These are phyloP conservation scores for Sporothrix pallida DNA, from an alignment of 2,329 filamentous ascomycete genomes.

Conservation along the genomic window DNA sequence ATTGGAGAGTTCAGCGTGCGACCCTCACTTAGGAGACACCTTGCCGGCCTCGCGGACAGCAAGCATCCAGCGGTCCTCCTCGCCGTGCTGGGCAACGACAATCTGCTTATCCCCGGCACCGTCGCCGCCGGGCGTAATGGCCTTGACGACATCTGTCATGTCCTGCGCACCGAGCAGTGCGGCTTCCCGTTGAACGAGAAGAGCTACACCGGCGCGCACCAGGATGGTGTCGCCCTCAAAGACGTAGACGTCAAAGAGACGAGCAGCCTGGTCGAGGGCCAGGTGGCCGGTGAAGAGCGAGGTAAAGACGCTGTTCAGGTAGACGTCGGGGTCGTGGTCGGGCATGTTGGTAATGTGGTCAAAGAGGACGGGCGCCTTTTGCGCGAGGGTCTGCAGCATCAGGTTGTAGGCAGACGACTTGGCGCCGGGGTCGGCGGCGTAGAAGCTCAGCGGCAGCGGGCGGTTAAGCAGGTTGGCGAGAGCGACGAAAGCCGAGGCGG, in stretches of 20 bases:
- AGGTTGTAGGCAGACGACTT: conserved; percentile 72
- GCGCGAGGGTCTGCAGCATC: conserved; percentile 68
- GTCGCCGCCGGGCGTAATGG: conserved; percentile 44
- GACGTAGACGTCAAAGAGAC: conserved; percentile 81
- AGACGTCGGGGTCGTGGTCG: conserved; percentile 56
- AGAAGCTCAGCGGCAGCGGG: conserved; percentile 75
- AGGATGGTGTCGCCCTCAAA: conserved; percentile 80
- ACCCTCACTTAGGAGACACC: conserved; percentile 21
- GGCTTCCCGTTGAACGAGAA: conserved; percentile 63
- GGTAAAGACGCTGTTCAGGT: conserved; percentile 66
- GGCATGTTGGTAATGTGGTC: conserved; percentile 64
- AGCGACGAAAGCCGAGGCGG: conserved; percentile 69
- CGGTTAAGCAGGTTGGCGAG: conserved; percentile 81
- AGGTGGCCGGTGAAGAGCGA: conserved; percentile 68
- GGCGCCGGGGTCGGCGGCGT: conserved; percentile 70
- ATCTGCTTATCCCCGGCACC: conserved; percentile 41
- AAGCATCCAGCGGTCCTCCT: conserved; percentile 57
- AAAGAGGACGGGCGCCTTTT: conserved; percentile 69
- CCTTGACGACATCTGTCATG: conserved; percentile 51
- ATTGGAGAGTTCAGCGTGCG: not conserved
- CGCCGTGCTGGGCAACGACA: conserved; percentile 51
- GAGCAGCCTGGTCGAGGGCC: conserved; percentile 70
- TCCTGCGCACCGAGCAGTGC: conserved; percentile 55
- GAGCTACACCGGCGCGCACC: conserved; percentile 72
- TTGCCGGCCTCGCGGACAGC: conserved; percentile 51